phyloP scores from a whole-genome alignment of 768 basidiomycete genomes.

The Chiua virens region DNA sequence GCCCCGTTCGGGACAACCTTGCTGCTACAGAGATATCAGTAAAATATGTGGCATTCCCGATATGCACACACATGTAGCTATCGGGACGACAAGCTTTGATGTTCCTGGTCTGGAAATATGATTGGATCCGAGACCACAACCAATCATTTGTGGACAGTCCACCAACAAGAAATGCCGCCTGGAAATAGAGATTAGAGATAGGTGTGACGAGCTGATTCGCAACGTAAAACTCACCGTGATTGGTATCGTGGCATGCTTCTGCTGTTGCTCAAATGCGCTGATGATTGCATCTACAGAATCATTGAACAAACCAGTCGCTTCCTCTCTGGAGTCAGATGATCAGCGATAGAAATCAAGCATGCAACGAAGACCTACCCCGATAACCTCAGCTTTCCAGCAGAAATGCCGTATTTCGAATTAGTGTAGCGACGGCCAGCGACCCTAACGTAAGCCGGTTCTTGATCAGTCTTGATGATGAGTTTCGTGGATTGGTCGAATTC shows the following conservation, averaged over 20 bases:
- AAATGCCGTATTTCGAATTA: conserved; percentile 2
- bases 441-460: neutral
- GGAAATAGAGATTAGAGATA: neutral
- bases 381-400: conserved; percentile 2
- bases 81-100: conserved; percentile 6
- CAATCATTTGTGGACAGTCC: conserved; percentile 6
- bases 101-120: conserved; percentile 3
- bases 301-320: conserved; percentile 6
- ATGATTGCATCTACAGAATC: conserved; percentile 12
- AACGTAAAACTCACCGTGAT: conserved; percentile 1
- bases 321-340: neutral
- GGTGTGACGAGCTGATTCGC: neutral
- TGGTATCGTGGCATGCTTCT: neutral
- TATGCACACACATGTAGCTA: conserved; percentile 6
- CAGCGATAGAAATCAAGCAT: too few relatives aligned
- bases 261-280: conserved; percentile 11
- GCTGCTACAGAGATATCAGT: neutral
- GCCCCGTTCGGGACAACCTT: neutral
- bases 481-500: conserved; percentile 12
- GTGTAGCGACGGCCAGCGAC: neutral
- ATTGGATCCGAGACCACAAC: conserved; percentile 8
- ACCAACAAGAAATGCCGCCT: conserved; percentile 16
- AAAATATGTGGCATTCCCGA: too few relatives aligned
- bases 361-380: neutral
- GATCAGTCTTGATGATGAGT: neutral